Evolutionary conservation across 2,329 filamentous ascomycete species (phyloP), one percentile per base, ranked within the genome.

Genomic region (Venturia asperata): DNA sequence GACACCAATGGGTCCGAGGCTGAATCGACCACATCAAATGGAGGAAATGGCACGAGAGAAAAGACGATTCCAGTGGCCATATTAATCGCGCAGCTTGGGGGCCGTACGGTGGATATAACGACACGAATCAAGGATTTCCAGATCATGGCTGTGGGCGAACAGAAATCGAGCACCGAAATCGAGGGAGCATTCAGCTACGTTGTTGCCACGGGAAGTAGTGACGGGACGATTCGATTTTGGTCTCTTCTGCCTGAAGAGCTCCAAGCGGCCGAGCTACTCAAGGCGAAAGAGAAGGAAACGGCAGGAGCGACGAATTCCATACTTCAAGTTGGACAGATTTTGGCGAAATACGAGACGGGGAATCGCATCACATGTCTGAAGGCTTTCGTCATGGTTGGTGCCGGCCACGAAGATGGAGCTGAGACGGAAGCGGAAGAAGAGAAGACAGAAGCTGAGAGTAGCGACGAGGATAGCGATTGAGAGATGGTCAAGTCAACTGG

Each of bases 111-210:
- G 1, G 88, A 87, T 0, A 82, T 94, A 62, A 77, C 78, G 2
- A 83, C 85, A 13, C 86, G 94, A 63, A 87, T 97, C 75, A 99
- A 97, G 78, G 92, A 96, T 73, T 97, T 97, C 75, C 83, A 86
- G 66, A 77, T 92, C 42, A 71, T 94, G 61, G 65, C 72, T 75
- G 6, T 65, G 68, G 56, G 21, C 37, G 24, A 19, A 21, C 67
- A 72, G 76, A 34, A 45, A 21, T 27, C 17, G 27, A 58, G 63
- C 62, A 74, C 77, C 47, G 71, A 74, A 52, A 71, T 74, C 27
- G 74, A 78, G 68, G 69, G 76, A 66, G 71, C 76, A 65, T 76
- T 70, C 71, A 78, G 72, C 67, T 82, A 82, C 66, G 79, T 89
- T 67, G 75, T 96, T 52, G 80, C 91, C 5, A 86, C 91, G 7